Base-by-base conservation (phyloP, 2,329 filamentous ascomycete species). In the Truncatella angustata region DNA sequence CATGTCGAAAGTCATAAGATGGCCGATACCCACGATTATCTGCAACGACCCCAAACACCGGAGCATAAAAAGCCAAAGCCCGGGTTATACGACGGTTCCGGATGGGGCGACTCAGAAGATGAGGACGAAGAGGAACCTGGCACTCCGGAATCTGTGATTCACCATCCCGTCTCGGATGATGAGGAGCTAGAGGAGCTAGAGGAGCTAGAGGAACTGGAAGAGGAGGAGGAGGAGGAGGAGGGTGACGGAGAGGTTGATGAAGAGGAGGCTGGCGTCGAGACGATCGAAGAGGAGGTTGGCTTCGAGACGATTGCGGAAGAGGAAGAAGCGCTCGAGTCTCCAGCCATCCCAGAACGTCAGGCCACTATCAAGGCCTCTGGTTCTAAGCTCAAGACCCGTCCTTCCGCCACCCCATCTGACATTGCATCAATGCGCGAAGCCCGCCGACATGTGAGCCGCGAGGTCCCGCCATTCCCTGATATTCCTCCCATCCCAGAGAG, bases 311-410 rank as follows among this genome's bases (percentile, higher is more conserved):
- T 20, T n/a, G n/a, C 18, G 9, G 47, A 50, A 3, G 48, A 54
- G n/a, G 61, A 62, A 4, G 65, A 68, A 40, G 66, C 66, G 2
- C 66, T 74, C 14, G 78, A 83, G 42, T 82, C 84, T 0, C 84
- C 85, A 2, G 78, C 77, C 32, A 84, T 97, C 53, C 91, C 93
- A 1, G 91, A 96, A 61, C 83, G 85, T 43, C 74, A 90, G 44
- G 91, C 93, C 4, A 97, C 93, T 0, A 92, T 97, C 72, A 94
- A 93, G 68, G 88, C 91, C 7, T 86, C 88, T 20, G 90, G 91
- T 6, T 90, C 90, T 10, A 91, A 86, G 68, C 79, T 97, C 36
- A 97, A 96, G 77, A 94, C 92, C 0, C 83, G 93, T 30, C 85
- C 91, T 14, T 97, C 93, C 2, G 84, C 91, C 35, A 96, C 92